Percentiles rank a stretch among this genome's conserved stretches.
Conservation (phyloP, 192 early-diverging fungal genomes). For the Oehlia diaphana region DNA sequence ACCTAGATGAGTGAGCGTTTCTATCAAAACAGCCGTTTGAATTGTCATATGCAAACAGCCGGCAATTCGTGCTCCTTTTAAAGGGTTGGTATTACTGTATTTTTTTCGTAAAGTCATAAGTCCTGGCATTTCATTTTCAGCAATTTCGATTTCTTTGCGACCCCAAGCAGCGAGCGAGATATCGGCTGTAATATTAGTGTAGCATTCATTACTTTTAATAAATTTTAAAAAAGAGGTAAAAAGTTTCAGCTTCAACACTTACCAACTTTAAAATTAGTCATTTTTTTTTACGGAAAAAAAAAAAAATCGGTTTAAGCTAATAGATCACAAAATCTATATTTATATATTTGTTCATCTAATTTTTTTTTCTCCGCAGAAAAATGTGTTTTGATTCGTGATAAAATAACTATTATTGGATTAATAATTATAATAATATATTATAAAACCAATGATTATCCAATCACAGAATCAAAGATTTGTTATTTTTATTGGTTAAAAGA, state of each 20-base stretch:
- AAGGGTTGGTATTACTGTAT: conserved; percentile 87
- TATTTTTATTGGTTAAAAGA: too few species aligned
- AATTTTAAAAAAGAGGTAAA: background rate
- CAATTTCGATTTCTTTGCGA: conserved; percentile 94
- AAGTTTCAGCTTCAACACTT: background rate
- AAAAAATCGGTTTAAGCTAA: too few species aligned
- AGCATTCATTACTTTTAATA: background rate
- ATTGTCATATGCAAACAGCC: conserved; percentile 99
- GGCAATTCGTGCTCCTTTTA: conserved; percentile 94
- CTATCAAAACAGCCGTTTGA: conserved; percentile 98
- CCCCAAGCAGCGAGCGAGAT: conserved; percentile 78
- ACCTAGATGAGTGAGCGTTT: conserved; percentile 92
- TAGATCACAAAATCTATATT: too few species aligned
- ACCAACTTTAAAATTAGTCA: conserved; percentile 8
- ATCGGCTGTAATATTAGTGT: conserved; percentile 28
- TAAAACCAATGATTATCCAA: too few species aligned
- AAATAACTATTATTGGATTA: too few species aligned
- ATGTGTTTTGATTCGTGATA: too few species aligned
- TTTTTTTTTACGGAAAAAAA: background rate
- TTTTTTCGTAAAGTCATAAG: conserved; percentile 92
- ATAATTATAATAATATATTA: too few species aligned
- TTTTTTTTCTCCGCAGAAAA: too few species aligned
- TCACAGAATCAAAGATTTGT: too few species aligned
- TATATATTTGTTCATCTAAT: too few species aligned
- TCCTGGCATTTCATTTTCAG: conserved; percentile 99